These are phyloP conservation scores for Zoysia matrella DNA, from an alignment of 202 grass and related monocot genomes.

Conservation along the genomic window DNA sequence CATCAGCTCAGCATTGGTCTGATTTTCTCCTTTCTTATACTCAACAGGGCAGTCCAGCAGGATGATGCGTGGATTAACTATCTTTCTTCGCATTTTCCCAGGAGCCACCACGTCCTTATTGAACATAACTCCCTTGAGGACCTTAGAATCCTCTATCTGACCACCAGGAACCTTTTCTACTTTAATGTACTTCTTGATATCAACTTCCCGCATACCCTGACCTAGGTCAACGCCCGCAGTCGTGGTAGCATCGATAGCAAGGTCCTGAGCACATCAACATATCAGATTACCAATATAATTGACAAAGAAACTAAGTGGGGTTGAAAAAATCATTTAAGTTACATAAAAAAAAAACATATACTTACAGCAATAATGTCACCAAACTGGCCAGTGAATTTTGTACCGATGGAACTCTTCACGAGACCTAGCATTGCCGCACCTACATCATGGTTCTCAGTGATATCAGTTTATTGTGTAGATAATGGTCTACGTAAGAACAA, in stretches of 20 bases:
- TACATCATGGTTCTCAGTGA: too few relatives aligned
- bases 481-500: background rate
- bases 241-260: constrained; percentile 96
- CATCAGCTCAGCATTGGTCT: constrained; percentile 75
- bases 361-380: constrained; percentile 95
- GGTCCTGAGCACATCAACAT: constrained; percentile 65
- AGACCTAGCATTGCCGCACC: too few relatives aligned
- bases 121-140: too few relatives aligned
- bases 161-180: too few relatives aligned
- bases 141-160: too few relatives aligned
- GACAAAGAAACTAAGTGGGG: background rate
- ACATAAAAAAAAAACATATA: constrained; percentile 18
- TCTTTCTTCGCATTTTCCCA: too few relatives aligned
- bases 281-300: background rate
- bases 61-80: too few relatives aligned
- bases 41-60: too few relatives aligned
- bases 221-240: constrained; percentile 94
- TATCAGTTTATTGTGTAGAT: background rate
- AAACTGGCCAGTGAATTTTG: constrained; percentile 96
- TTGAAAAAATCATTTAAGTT: constrained; percentile 11
- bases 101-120: too few relatives aligned
- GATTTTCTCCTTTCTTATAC: too few relatives aligned
- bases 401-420: too few relatives aligned
- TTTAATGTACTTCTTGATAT: too few relatives aligned
- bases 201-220: constrained; percentile 70